Percentiles rank a stretch among this genome's conserved stretches.
Evolutionary conservation across 1,284 basidiomycete species (phyloP).

Genomic region (Ustilago sp.): DNA sequence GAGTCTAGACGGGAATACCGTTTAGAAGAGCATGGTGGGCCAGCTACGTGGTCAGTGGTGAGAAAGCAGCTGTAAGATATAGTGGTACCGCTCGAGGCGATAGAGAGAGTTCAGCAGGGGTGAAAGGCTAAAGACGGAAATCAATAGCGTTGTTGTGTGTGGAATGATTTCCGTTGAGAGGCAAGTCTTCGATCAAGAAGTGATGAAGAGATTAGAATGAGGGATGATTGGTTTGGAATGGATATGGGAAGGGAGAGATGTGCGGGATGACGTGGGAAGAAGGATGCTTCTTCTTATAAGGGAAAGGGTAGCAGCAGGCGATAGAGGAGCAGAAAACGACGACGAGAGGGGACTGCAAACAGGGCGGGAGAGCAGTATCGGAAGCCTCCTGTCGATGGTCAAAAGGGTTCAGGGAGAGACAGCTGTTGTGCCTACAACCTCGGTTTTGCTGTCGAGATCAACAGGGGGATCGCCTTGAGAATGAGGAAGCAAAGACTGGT

Average conservation of each 20-base stretch:
- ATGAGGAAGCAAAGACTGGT: background rate
- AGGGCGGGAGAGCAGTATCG: conserved; percentile 11
- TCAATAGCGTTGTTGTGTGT: conserved; percentile 6
- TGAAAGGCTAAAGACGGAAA: conserved; percentile 18
- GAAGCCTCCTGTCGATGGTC: background rate
- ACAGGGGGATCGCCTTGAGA: conserved; percentile 5
- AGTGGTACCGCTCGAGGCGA: conserved; percentile 33
- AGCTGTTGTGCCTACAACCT: background rate
- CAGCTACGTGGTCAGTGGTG: conserved; percentile 52
- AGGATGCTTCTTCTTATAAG: conserved; percentile 15
- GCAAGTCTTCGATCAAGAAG: conserved; percentile 9
- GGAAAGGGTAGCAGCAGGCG: conserved; percentile 26
- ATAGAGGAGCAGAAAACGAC: background rate
- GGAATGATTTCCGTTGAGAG: conserved; percentile 23
- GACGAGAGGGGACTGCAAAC: background rate
- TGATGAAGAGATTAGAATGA: conserved; percentile 13
- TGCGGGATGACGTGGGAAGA: background rate
- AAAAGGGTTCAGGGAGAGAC: conserved; percentile 4
- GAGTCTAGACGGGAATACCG: conserved; percentile 48
- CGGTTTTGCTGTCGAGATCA: background rate
- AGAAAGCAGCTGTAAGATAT: conserved; percentile 52
- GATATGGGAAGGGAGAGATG: conserved; percentile 2
- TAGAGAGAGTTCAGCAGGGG: conserved; percentile 12
- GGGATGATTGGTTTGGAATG: conserved; percentile 20
- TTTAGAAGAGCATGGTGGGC: conserved; percentile 59